Conservation (phyloP, 768 basidiomycete species). For the Termitomyces sp. region DNA sequence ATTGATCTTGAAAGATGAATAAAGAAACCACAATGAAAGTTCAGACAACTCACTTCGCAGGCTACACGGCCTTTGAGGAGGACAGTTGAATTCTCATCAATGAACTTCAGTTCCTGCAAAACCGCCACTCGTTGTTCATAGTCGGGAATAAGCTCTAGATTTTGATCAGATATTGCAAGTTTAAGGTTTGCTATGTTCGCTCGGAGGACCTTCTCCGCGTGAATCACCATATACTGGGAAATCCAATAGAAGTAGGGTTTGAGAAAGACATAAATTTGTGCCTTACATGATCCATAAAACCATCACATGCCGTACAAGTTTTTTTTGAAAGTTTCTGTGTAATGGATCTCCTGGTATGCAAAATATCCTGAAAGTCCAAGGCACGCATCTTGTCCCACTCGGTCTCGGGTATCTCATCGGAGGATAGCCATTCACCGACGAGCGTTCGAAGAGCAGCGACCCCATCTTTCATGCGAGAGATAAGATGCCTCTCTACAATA, state of each 20-base stretch:
- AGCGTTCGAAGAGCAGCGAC: slow-evolving; percentile 44
- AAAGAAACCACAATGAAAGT: background rate
- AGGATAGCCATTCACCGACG: slow-evolving; percentile 52
- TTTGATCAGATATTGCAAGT: slow-evolving; percentile 90
- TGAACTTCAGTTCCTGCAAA: slow-evolving; percentile 85
- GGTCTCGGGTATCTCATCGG: slow-evolving; percentile 56
- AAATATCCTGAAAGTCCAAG: slow-evolving; percentile 87
- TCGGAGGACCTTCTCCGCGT: slow-evolving; percentile 70
- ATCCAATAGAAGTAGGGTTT: slow-evolving; percentile 5
- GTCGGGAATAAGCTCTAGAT: slow-evolving; percentile 92
- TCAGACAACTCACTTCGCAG: slow-evolving; percentile 67
- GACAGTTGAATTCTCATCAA: slow-evolving; percentile 94
- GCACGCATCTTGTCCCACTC: slow-evolving; percentile 81
- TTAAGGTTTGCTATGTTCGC: slow-evolving; percentile 75
- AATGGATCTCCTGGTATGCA: slow-evolving; percentile 55
- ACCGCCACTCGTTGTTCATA: slow-evolving; percentile 94
- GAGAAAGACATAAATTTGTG: background rate
- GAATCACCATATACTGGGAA: slow-evolving; percentile 66
- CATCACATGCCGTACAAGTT: slow-evolving; percentile 53
- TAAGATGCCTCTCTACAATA: slow-evolving; percentile 63
- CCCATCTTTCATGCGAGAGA: slow-evolving; percentile 55
- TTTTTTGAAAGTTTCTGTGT: slow-evolving; percentile 35
- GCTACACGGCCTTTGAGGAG: slow-evolving; percentile 95
- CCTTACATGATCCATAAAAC: slow-evolving; percentile 77
- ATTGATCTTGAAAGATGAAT: slow-evolving; percentile 66